Base-by-base conservation (phyloP, 1,139 yeast species). In the Candida tropicalis region DNA sequence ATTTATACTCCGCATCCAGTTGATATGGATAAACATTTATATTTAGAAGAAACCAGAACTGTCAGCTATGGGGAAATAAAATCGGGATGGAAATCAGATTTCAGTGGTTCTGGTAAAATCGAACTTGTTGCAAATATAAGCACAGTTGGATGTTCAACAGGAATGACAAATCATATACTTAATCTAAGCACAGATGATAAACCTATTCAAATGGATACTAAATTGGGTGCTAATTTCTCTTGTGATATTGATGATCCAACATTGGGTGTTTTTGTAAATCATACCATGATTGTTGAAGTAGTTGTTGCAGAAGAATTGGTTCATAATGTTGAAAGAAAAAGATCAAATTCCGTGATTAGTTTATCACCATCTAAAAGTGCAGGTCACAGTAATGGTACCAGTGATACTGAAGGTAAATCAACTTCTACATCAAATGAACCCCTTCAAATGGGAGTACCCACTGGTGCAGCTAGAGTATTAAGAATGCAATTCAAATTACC, bases 41-140 rank as follows among this genome's bases (percentile, higher is more conserved):
- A 77, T 52, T 65, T 83, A 5, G 95, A 89, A 57, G 96, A 89
- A 55, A 75, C 78, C 1, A 73, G 93, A 35, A 80, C 87, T 1
- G 72, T 93, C 10, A 78, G 84, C 11, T 79, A 82, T 43, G 97
- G 97, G 5, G 96, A 87, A 47, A 65, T 89, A 57, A 87, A 86
- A 59, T 74, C 79, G 18, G 99, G 99, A 5, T 93, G 99, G 99
- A 93, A 93, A 62, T 82, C 95, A 0, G 98, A 95, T 63, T 91
- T 85, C 60, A 65, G 81, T 12, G 86, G 82, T 26, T 71, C 73
- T 31, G 98, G 97, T 5, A 74, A 77, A 46, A 83, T 90, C 44
- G 96, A 89, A 63, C 62, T 89, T 45, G 82, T 84, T 26, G 87
- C 87, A 4, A 88, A 80, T 50, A 81, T 86, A 35, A 75, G 77